Conservation (phyloP, 2,329 filamentous ascomycete genomes). For the Penicillium italicum region DNA sequence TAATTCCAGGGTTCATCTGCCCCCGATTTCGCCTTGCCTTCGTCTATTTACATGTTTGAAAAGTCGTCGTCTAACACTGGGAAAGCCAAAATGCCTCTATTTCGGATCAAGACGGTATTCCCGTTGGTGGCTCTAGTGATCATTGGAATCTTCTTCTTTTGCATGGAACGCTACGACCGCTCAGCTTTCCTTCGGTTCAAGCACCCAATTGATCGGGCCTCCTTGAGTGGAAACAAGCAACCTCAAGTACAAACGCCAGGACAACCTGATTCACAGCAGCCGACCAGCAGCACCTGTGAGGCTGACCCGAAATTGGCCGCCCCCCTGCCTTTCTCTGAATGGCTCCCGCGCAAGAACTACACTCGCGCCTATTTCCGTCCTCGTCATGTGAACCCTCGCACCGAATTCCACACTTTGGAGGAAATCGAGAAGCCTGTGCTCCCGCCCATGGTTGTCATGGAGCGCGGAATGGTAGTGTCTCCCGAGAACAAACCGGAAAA, state of each 20-base stretch:
- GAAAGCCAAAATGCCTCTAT: constrained; percentile 36
- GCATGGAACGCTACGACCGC: constrained; percentile 39
- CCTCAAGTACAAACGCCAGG: constrained; percentile 14
- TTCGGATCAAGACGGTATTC: constrained; percentile 40
- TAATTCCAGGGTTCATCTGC: constrained; percentile 1
- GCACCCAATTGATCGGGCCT: constrained; percentile 32
- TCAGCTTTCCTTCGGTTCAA: constrained; percentile 38
- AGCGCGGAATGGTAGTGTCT: constrained; percentile 39
- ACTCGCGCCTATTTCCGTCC: constrained; percentile 43
- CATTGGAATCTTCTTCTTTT: constrained; percentile 42
- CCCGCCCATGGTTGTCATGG: constrained; percentile 37
- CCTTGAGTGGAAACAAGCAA: constrained; percentile 13
- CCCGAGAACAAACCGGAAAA: constrained; percentile 30
- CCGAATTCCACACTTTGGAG: constrained; percentile 40
- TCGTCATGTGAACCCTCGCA: constrained; percentile 33
- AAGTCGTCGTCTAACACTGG: constrained; percentile 25
- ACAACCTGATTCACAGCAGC: constrained; percentile 19
- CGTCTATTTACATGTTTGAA: constrained; percentile 32
- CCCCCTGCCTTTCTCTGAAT: constrained; percentile 40
- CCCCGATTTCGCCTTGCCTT: background rate
- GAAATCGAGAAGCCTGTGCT: constrained; percentile 38
- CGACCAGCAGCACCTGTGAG: constrained; percentile 31
- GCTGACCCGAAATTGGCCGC: constrained; percentile 34
- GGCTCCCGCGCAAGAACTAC: constrained; percentile 45
- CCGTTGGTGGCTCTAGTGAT: constrained; percentile 38